Evolutionary conservation across 495 filamentous ascomycete species (phyloP).

Genomic region (Hyaloscypha bicolor): DNA sequence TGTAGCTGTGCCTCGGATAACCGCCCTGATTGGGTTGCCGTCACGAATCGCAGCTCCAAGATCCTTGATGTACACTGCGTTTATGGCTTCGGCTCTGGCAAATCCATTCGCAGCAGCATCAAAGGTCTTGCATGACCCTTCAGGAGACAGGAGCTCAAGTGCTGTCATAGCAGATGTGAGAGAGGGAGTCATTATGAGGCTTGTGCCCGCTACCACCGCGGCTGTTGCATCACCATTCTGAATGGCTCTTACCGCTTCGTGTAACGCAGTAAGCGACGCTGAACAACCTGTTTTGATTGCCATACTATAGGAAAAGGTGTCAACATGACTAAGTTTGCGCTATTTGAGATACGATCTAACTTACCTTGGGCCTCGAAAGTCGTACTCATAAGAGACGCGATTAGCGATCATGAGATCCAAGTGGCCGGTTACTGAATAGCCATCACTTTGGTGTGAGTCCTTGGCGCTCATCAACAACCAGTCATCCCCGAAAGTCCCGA

Average conservation of each 20-base stretch:
- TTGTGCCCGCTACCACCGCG: constrained; percentile 42
- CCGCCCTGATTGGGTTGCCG: constrained; percentile 59
- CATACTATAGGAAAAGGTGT: constrained; percentile 25
- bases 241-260: constrained; percentile 17
- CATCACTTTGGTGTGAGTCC: constrained; percentile 13
- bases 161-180: background rate
- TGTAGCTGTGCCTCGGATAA: constrained; percentile 60
- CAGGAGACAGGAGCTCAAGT: constrained; percentile 32
- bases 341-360: constrained; percentile 8
- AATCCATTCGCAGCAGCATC: constrained; percentile 65
- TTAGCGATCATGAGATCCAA: constrained; percentile 42
- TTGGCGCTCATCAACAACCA: constrained; percentile 6
- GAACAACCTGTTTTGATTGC: constrained; percentile 27
- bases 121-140: constrained; percentile 60
- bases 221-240: constrained; percentile 35
- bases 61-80: constrained; percentile 59
- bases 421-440: constrained; percentile 23
- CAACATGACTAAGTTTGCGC: constrained; percentile 37
- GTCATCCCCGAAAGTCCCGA: constrained; percentile 20
- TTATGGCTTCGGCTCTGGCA: constrained; percentile 65
- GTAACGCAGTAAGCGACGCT: constrained; percentile 13
- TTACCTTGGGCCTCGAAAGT: constrained; percentile 39
- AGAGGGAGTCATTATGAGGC: constrained; percentile 9
- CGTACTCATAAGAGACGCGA: constrained; percentile 39
- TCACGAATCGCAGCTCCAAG: constrained; percentile 56